phyloP scores from a whole-genome alignment of 306 rosid species.

The Cucurbita pepo region DNA sequence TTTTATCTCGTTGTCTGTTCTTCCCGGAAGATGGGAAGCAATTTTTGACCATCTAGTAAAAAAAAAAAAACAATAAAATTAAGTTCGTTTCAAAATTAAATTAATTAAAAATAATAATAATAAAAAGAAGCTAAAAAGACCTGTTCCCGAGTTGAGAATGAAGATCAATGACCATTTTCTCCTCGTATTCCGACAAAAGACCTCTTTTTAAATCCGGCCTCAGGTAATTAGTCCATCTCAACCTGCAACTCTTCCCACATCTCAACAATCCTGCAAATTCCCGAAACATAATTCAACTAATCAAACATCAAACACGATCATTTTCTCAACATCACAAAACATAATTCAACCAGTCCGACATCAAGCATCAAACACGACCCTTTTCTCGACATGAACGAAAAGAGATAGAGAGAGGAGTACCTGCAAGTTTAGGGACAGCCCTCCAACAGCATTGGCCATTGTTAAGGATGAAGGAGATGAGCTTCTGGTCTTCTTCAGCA shows the following conservation, averaged over 20 bases:
- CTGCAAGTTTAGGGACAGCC: conserved; percentile 69
- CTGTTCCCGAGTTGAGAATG: conserved; percentile 5
- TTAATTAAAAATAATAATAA: background rate
- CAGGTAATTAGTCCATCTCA: background rate
- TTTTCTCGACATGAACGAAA: too few species aligned
- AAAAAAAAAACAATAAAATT: background rate
- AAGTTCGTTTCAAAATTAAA: too few species aligned
- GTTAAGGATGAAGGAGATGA: conserved; percentile 41
- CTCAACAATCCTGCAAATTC: background rate
- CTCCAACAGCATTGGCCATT: conserved; percentile 76
- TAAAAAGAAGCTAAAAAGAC: background rate
- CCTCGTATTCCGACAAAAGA: background rate
- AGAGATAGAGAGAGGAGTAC: conserved; percentile 6
- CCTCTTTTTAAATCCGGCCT: conserved; percentile 2
- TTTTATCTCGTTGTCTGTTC: conserved; percentile 1
- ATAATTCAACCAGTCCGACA: too few species aligned
- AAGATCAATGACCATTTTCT: conserved; percentile 7
- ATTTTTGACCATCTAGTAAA: background rate
- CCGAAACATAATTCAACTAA: background rate
- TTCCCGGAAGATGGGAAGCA: background rate
- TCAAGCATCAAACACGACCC: too few species aligned
- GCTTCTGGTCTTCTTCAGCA: conserved; percentile 14
- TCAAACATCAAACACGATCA: background rate
- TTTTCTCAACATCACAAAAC: too few species aligned
- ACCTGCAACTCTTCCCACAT: background rate